phyloP scores from a whole-genome alignment of 2,329 filamentous ascomycete genomes.

The Fusarium sp. region DNA sequence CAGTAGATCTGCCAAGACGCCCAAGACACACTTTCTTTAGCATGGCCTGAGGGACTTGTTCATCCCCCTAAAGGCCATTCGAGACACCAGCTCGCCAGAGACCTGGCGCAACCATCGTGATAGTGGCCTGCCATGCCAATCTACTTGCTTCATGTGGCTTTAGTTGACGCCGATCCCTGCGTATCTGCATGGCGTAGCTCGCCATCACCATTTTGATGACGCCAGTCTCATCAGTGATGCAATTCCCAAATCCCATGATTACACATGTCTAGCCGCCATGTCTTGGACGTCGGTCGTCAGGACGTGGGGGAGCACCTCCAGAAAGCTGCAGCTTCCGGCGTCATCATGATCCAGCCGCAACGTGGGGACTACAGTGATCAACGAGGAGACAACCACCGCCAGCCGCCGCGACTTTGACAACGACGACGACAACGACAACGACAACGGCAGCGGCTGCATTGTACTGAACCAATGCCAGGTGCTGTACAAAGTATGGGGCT shows the following conservation, averaged over 20 bases:
- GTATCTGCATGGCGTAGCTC: not conserved
- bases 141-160: conserved; percentile 17
- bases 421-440: not conserved
- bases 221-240: conserved; percentile 20
- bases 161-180: conserved; percentile 14
- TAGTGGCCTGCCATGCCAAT: conserved; percentile 6
- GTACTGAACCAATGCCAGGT: not conserved
- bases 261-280: not conserved
- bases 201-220: conserved; percentile 8
- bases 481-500: not conserved
- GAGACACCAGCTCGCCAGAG: conserved; percentile 19
- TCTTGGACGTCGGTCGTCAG: not conserved
- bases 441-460: not conserved
- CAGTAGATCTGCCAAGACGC: conserved; percentile 23
- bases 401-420: conserved; percentile 3
- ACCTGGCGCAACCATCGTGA: conserved; percentile 9
- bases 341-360: not conserved
- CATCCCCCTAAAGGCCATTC: not conserved
- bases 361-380: not conserved
- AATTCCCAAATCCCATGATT: conserved; percentile 18
- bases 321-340: not conserved
- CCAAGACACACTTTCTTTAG: conserved; percentile 7
- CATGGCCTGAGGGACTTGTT: not conserved
- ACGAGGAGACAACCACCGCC: not conserved
- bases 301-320: not conserved